Evolutionary conservation across 1,284 basidiomycete species (phyloP), one percentile per base, ranked within the genome.

Genomic region (Malassezia dermatis): DNA sequence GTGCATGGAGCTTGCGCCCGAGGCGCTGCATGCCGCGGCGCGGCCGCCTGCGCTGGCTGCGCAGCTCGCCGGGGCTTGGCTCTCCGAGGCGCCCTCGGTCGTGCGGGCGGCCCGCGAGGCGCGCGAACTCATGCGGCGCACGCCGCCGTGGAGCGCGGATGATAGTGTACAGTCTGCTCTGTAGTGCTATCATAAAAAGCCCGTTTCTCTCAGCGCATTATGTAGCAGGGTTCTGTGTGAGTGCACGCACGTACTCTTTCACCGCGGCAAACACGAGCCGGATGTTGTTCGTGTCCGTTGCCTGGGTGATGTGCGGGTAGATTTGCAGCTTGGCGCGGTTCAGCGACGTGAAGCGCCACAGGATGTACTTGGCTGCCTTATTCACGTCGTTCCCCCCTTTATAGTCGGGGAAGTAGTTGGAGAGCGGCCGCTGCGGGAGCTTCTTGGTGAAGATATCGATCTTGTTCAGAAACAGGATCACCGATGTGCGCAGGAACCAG

Each of bases 291-390:
- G 80, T 81, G 67, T 81, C 80, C 1, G 80, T 81, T 13, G 80
- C 80, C 60, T 81, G 80, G n/a, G 80, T 81, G 56, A 81, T 61
- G 69, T 67, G 70, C 26, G 68, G 71, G 53, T 66, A 67, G 59
- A 69, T 65, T 58, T 62, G 67, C 24, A 73, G 56, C 32, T 65
- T 61, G 11, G 69, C 67, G 26, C 89, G 79, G 72, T 98, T 98
- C 41, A 87, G 86, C 76, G 94, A 89, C 78, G 91, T 94, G 66
- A 95, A 96, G 62, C 88, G 79, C 93, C 91, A 96, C 21, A 98
- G 78, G 59, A 96, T 94, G 71, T 93, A 98, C 74, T 95, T 96
- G 3, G 91, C 89, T 2, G 89, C 93, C 77, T 96, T 96, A 79
- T 94, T 94, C 75, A 95, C 88, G 70, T 95, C 90, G 8, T 85